Conservation (phyloP, 2,329 filamentous ascomycete genomes). For the Calonectria pteridis region DNA sequence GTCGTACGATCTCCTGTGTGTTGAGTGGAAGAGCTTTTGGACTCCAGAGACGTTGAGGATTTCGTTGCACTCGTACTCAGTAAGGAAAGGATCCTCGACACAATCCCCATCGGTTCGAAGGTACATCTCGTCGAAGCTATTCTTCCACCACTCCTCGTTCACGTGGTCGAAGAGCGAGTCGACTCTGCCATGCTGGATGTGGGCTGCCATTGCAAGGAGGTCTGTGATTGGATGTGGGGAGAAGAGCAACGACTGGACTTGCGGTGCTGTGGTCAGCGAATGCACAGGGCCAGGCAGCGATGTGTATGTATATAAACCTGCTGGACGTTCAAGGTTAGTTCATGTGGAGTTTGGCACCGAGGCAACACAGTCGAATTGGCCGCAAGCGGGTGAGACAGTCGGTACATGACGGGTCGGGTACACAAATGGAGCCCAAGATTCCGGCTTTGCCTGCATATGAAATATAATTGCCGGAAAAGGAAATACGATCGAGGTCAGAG, state of each 20-base stretch:
- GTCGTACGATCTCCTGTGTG: neutral
- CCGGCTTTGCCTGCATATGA: neutral
- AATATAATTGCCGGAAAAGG: neutral
- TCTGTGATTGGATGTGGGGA: neutral
- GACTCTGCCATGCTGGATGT: neutral
- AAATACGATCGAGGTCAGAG: neutral
- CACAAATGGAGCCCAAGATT: neutral
- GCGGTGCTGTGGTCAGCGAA: neutral
- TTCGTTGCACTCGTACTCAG: slow-evolving; percentile 3
- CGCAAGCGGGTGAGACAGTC: neutral
- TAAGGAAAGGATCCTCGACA: neutral
- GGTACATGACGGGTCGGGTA: neutral
- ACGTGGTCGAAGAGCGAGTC: neutral
- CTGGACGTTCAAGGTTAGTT: neutral
- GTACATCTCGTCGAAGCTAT: slow-evolving; percentile 4
- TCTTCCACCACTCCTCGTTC: neutral
- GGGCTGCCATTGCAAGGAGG: neutral
- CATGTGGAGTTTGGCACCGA: neutral
- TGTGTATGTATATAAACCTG: neutral
- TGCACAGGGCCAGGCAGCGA: neutral
- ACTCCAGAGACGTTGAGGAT: neutral
- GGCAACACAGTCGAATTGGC: neutral
- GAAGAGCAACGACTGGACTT: neutral
- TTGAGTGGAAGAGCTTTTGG: neutral
- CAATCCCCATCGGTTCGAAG: neutral